Evolutionary conservation across 2,329 filamentous ascomycete species (phyloP).

Genomic region (Bimuria novae-zelandiae): DNA sequence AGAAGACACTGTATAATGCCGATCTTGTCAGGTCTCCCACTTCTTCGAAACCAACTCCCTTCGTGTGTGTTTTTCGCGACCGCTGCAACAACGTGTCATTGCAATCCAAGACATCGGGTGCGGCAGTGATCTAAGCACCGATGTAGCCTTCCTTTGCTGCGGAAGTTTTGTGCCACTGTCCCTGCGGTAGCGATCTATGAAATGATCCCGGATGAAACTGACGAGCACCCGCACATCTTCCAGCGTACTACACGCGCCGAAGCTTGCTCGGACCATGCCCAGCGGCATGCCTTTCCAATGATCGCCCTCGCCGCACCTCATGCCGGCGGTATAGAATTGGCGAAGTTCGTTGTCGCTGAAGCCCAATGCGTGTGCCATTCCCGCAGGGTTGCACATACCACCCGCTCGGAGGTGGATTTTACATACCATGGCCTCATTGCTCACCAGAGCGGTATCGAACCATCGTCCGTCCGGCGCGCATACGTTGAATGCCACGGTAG

Average conservation of each 20-base stretch:
- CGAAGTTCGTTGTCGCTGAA: constrained; percentile 61
- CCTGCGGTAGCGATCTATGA: constrained; percentile 3
- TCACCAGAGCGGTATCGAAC: constrained; percentile 63
- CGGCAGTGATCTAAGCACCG: neutral
- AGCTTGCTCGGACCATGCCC: constrained; percentile 64
- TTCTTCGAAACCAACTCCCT: too few relatives aligned
- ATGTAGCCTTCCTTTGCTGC: neutral
- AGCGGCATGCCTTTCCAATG: constrained; percentile 60
- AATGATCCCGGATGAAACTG: constrained; percentile 42
- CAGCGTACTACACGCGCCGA: constrained; percentile 65
- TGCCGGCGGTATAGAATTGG: constrained; percentile 59
- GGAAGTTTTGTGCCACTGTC: neutral
- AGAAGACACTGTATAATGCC: too few relatives aligned
- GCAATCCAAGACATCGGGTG: neutral
- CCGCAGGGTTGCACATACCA: constrained; percentile 59
- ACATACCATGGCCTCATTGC: constrained; percentile 59
- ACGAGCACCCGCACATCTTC: constrained; percentile 59
- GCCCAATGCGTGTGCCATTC: constrained; percentile 51
- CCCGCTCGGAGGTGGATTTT: constrained; percentile 67
- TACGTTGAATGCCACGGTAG: constrained; percentile 69
- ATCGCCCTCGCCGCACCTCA: constrained; percentile 61
- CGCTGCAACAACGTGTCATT: too few relatives aligned
- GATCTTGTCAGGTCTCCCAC: too few relatives aligned
- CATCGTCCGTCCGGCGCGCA: constrained; percentile 57
- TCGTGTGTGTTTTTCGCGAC: too few relatives aligned